Percentiles rank a stretch among this genome's conserved stretches.
Conservation (phyloP, 139 green algal genomes). For the Chlorella sp. region DNA sequence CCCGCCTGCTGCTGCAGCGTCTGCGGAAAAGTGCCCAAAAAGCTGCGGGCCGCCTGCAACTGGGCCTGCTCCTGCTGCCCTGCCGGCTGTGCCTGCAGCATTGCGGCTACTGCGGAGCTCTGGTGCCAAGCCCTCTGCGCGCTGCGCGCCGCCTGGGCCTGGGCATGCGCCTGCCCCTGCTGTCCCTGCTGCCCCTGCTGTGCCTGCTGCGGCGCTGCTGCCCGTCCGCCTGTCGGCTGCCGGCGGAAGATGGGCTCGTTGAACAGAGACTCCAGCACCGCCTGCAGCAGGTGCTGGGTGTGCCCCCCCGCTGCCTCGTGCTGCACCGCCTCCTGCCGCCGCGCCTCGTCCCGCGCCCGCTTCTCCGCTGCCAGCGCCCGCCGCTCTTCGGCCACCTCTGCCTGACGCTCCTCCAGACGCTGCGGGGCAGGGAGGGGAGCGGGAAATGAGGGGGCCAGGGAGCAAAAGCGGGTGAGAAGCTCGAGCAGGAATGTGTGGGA, state of each 20-base stretch:
- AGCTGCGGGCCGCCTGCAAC: background rate
- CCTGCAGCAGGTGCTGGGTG: background rate
- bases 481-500: too few species aligned
- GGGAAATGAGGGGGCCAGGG: background rate
- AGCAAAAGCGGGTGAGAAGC: too few species aligned
- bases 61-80: background rate
- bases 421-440: background rate
- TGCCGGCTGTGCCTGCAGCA: background rate
- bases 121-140: too few species aligned
- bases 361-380: background rate
- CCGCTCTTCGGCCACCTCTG: background rate
- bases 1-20: conserved; percentile 6
- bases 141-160: too few species aligned
- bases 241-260: background rate
- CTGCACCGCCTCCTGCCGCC: background rate
- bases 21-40: background rate
- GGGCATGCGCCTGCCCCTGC: background rate
- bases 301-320: background rate
- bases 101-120: too few species aligned
- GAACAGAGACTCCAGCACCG: background rate
- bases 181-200: background rate
- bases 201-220: background rate
- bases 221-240: background rate
- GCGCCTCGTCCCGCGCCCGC: background rate
- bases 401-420: background rate